Evolutionary conservation across 2,329 filamentous ascomycete species (phyloP).

Genomic region (Conoideocrella luteorostrata): DNA sequence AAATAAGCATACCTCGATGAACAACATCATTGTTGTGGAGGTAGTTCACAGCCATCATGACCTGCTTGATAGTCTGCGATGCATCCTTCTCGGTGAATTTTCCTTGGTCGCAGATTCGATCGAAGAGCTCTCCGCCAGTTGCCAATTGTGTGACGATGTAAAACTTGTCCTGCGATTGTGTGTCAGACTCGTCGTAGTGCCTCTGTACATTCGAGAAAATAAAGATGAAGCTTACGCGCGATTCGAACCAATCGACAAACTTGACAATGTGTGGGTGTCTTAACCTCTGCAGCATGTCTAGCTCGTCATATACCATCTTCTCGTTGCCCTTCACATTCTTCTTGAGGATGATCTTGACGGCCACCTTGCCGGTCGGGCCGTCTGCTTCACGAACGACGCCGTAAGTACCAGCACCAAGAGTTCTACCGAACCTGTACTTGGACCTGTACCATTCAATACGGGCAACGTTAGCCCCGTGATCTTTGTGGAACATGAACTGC

Average conservation of each 20-base stretch:
- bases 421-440: slow-evolving; percentile 87
- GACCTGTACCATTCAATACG: slow-evolving; percentile 43
- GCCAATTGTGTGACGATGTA: slow-evolving; percentile 98
- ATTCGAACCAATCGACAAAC: slow-evolving; percentile 99
- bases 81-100: slow-evolving; percentile 99
- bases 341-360: slow-evolving; percentile 98
- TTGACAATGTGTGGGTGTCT: slow-evolving; percentile 93
- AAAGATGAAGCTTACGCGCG: slow-evolving; percentile 56
- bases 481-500: slow-evolving; percentile 17
- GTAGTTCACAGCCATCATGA: slow-evolving; percentile 88
- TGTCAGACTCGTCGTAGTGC: neutral
- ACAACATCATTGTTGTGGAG: slow-evolving; percentile 93
- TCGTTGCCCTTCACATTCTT: slow-evolving; percentile 99
- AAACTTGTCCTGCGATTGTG: slow-evolving; percentile 75
- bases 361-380: slow-evolving; percentile 74
- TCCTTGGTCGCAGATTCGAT: slow-evolving; percentile 95
- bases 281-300: slow-evolving; percentile 85
- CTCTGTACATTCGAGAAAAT: neutral
- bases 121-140: slow-evolving; percentile 92
- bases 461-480: slow-evolving; percentile 3
- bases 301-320: slow-evolving; percentile 96
- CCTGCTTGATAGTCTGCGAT: slow-evolving; percentile 89
- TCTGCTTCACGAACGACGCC: slow-evolving; percentile 96
- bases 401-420: slow-evolving; percentile 93
- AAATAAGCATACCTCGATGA: slow-evolving; percentile 67